A percentile compares a stretch with the other conserved stretches of the same genome.
These are phyloP conservation scores for Pseudoneurospora amorphoporcata DNA, from an alignment of 495 filamentous ascomycete genomes.

Conservation along the genomic window DNA sequence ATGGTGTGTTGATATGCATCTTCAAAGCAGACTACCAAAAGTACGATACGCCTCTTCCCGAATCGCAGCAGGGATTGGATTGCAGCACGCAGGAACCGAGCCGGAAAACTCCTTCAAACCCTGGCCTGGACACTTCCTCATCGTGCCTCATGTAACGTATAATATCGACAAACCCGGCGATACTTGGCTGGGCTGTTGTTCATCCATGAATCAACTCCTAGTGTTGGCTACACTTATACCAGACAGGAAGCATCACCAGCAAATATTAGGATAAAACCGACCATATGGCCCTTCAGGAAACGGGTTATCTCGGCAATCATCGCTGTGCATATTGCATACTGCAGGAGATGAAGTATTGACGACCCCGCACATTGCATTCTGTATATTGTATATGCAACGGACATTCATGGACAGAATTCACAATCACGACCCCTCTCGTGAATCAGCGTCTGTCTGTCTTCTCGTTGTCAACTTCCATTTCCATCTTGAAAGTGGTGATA, in stretches of 20 bases:
- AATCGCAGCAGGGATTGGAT: background rate
- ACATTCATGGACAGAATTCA: too few species aligned
- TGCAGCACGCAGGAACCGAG: background rate
- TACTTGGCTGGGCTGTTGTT: background rate
- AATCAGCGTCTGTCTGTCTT: background rate
- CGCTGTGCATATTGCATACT: background rate
- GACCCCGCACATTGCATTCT: background rate
- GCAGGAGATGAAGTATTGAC: background rate
- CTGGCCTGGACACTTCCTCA: background rate
- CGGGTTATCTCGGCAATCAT: background rate
- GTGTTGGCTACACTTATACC: too few species aligned
- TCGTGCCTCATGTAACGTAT: background rate
- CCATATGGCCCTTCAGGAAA: background rate
- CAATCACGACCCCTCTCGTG: background rate
- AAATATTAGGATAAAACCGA: too few species aligned
- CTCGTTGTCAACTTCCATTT: background rate
- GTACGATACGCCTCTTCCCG: background rate
- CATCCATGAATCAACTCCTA: background rate
- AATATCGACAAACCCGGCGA: background rate
- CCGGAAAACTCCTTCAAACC: background rate
- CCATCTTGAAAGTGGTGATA: background rate
- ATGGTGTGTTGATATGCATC: background rate
- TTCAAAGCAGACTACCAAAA: background rate
- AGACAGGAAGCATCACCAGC: too few species aligned
- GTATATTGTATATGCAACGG: background rate